phyloP scores from a whole-genome alignment of 1,284 basidiomycete genomes.

The Rhodotorula sp. region DNA sequence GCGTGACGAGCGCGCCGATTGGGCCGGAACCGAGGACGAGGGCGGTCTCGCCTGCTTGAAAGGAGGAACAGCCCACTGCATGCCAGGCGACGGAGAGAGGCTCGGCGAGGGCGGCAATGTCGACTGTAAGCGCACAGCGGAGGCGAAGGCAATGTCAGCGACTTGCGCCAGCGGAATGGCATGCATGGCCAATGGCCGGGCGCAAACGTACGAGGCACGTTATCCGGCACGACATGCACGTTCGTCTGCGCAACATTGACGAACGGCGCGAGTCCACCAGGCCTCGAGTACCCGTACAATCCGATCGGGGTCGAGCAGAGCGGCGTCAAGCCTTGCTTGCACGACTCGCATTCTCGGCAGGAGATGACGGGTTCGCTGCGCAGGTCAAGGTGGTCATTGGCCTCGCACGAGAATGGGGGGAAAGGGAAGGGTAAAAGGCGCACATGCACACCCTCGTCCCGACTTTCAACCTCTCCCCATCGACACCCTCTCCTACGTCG shows the following conservation, averaged over 20 bases:
- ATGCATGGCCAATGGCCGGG: too few relatives aligned
- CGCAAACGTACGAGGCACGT: slow-evolving; percentile 41
- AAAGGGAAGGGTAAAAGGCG: slow-evolving; percentile 1
- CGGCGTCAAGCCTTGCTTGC: slow-evolving; percentile 31
- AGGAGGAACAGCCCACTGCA: slow-evolving; percentile 45
- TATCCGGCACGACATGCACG: slow-evolving; percentile 45
- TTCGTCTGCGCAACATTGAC: slow-evolving; percentile 42
- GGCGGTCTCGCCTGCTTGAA: slow-evolving; percentile 44
- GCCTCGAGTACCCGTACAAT: slow-evolving; percentile 42
- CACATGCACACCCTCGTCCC: slow-evolving; percentile 48
- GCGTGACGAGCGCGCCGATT: slow-evolving; percentile 41
- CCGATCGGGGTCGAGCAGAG: slow-evolving; percentile 39
- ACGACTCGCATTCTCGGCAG: slow-evolving; percentile 33
- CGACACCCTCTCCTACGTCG: slow-evolving; percentile 44
- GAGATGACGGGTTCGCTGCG: slow-evolving; percentile 47
- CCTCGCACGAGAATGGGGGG: not conserved
- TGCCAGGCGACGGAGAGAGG: slow-evolving; percentile 50
- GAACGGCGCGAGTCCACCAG: slow-evolving; percentile 45
- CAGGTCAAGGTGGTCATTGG: not conserved
- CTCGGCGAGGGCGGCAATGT: slow-evolving; percentile 48
- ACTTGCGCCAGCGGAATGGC: not conserved
- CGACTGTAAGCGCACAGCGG: slow-evolving; percentile 10
- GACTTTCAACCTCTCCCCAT: slow-evolving; percentile 27
- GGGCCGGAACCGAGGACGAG: slow-evolving; percentile 49
- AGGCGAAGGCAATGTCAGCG: not conserved